Conservation (phyloP, 2,329 filamentous ascomycete species). For the Botrytis deweyae region DNA sequence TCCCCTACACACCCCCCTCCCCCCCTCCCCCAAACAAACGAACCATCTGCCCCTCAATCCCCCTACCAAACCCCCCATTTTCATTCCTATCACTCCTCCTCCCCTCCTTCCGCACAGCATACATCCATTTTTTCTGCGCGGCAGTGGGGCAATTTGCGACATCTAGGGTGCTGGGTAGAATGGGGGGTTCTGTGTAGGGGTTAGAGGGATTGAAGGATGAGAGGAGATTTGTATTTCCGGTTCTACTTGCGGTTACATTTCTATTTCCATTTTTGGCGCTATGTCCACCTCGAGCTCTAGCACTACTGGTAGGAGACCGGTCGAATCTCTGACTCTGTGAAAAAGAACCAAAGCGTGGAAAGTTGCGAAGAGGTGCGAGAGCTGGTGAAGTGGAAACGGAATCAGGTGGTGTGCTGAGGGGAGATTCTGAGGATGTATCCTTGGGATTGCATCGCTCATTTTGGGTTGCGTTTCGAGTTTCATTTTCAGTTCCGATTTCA, state of each 20-base stretch:
- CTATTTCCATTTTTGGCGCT: too few relatives aligned
- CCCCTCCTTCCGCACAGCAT: too few relatives aligned
- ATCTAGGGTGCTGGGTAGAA: not conserved
- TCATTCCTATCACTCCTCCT: not conserved
- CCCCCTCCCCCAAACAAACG: not conserved
- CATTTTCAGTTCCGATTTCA: too few relatives aligned
- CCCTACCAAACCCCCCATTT: not conserved
- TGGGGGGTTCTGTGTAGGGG: not conserved
- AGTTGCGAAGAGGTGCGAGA: not conserved
- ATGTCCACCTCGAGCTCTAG: too few relatives aligned
- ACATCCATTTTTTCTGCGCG: not conserved
- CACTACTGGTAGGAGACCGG: not conserved
- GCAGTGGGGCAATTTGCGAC: not conserved
- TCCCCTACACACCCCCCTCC: not conserved
- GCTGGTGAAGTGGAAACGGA: not conserved
- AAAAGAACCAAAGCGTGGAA: not conserved
- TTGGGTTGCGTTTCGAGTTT: not conserved
- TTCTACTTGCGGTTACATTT: too few relatives aligned
- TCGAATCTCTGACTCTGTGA: accelerated
- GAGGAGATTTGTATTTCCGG: not conserved
- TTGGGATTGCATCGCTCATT: not conserved
- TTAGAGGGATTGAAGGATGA: not conserved
- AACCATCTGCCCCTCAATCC: not conserved
- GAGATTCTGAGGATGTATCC: not conserved
- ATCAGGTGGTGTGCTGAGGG: not conserved